Base-by-base conservation (phyloP, 148 eudicot genomes). In the Rhododendron ferrugineum region DNA sequence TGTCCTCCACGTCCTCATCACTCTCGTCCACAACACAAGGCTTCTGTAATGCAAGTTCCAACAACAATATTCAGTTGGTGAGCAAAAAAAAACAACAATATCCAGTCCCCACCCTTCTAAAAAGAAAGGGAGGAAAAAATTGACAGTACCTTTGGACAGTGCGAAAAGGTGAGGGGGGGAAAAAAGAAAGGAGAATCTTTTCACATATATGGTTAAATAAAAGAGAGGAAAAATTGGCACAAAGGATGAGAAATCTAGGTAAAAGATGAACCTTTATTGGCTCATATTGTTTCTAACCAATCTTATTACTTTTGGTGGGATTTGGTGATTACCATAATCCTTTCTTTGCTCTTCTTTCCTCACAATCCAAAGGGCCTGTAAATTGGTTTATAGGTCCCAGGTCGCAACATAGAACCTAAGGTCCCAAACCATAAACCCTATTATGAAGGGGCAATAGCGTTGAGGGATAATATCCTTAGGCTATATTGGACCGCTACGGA, bases 1-100 rank as follows among this genome's bases (percentile, higher is more conserved):
- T 81, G 52, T 94, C 94, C 44, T 86, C 87, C 58, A 86, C 83
- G 6, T 90, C 93, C 30, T 93, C 95, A 77, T 91, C 97, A 79
- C 89, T 89, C 84, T 94, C 95, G 72, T 92, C 93, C 83, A 81
- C 92, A 37, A 73, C 87, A 88, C 82, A 85, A 34, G 89, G 30
- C 78, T 78, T 89, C 93, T 90, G 86, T 32, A 49, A 70, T 68
- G 42, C 80, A 49, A 73, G 30, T 7, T 70, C 75, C 75, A 70
- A 70, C 37, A 70, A 70, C 11, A 50, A 34, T 47, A 52, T 34
- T 49, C 30, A 50, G 44, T 40, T 40, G 7, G 8, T 1, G 7
- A 40, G 44, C 44, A 40, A 40, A 40, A 6, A 36, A 37, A 40
- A 30, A 13, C 20, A 70, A 70, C 30, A 50, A 34, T 47, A 74